Conservation (phyloP, 305 asterid genomes). For the Ilex paraguariensis region DNA sequence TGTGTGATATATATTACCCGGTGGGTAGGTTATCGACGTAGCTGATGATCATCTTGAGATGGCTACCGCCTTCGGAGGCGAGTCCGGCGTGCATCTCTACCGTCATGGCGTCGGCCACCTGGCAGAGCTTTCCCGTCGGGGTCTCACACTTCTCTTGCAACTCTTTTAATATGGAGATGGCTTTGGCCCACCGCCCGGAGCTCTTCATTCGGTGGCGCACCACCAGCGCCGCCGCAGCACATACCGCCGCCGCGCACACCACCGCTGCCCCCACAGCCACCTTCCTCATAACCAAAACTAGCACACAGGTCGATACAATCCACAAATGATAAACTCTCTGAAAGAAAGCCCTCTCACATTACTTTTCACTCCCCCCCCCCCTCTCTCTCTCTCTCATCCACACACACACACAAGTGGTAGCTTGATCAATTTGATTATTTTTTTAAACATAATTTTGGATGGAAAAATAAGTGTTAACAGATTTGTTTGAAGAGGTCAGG, state of each 20-base stretch:
- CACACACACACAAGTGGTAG: too few species aligned
- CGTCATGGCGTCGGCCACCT: conserved; percentile 29
- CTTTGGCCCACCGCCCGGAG: conserved; percentile 20
- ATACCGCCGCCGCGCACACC: conserved; percentile 20
- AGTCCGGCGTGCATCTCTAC: conserved; percentile 35
- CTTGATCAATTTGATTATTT: too few species aligned
- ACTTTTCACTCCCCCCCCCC: too few species aligned
- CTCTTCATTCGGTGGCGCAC: conserved; percentile 23
- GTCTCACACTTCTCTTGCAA: conserved; percentile 27
- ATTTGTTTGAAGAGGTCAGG: too few species aligned
- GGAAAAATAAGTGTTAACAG: too few species aligned
- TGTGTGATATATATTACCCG: conserved; percentile 13
- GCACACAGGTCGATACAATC: too few species aligned
- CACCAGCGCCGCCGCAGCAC: conserved; percentile 23
- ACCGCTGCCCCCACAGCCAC: conserved; percentile 25
- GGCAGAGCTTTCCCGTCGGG: conserved; percentile 19
- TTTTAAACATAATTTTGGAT: too few species aligned
- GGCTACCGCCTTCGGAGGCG: conserved; percentile 31
- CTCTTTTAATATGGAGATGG: conserved; percentile 16
- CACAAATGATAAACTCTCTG: too few species aligned
- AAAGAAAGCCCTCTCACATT: too few species aligned
- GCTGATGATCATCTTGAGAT: conserved; percentile 33
- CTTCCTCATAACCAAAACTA: conserved; percentile 17
- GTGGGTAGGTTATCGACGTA: conserved; percentile 29
- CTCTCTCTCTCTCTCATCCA: too few species aligned